Evolutionary conservation across 192 early-diverging fungal genomes (phyloP).

Genomic region (Pilaira anomala): DNA sequence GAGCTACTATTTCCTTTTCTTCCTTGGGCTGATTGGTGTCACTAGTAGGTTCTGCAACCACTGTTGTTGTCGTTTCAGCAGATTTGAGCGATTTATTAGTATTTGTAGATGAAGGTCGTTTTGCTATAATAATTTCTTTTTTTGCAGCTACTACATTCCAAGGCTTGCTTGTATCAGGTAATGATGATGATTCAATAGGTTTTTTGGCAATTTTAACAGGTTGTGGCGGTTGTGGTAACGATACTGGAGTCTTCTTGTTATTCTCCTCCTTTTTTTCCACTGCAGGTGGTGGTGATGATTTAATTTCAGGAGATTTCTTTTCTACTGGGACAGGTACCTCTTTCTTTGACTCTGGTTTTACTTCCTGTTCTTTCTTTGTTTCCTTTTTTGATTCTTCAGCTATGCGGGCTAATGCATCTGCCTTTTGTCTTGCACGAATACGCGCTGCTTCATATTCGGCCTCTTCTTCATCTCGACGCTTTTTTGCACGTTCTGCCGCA

Average conservation of each 20-base stretch:
- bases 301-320: neutral
- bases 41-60: too few relatives aligned
- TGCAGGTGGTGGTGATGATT: too few relatives aligned
- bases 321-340: neutral
- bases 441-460: slow-evolving; percentile 31
- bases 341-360: neutral
- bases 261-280: neutral
- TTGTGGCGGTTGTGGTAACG: neutral
- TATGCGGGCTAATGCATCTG: slow-evolving; percentile 24
- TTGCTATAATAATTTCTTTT: neutral
- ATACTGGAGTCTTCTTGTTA: neutral
- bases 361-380: neutral
- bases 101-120: neutral
- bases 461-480: slow-evolving; percentile 39
- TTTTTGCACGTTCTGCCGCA: slow-evolving; percentile 39
- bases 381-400: slow-evolving; percentile 2
- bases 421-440: slow-evolving; percentile 37
- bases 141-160: slow-evolving; percentile 13
- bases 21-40: neutral
- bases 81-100: neutral
- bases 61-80: too few relatives aligned
- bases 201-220: neutral
- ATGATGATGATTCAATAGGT: neutral
- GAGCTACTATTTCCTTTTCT: neutral
- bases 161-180: neutral